A percentile compares a stretch with the other conserved stretches of the same genome.
Conservation (phyloP, 495 filamentous ascomycete species). For the Halenospora varia region DNA sequence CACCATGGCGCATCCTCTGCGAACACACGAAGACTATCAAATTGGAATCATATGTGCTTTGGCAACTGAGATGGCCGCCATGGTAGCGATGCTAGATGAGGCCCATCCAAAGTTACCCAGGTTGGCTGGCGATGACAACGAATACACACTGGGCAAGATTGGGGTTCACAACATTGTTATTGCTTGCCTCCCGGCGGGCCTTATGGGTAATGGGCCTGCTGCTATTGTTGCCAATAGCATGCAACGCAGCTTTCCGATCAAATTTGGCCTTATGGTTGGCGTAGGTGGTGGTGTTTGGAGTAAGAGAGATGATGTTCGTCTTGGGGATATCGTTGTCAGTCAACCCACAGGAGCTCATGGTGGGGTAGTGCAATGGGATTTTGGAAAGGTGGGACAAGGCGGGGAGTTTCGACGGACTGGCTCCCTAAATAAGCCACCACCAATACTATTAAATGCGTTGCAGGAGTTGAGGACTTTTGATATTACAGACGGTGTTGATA, state of each 20-base stretch:
- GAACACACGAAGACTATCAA: not conserved
- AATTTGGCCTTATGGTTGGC: conserved; percentile 40
- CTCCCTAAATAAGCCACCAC: not conserved
- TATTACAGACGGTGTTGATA: not conserved
- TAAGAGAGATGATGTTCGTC: not conserved
- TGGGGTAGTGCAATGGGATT: conserved; percentile 13
- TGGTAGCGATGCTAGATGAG: not conserved
- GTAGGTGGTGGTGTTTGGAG: conserved; percentile 15
- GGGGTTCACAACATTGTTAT: conserved; percentile 32
- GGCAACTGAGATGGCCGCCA: not conserved
- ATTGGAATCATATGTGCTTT: not conserved
- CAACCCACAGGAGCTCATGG: not conserved
- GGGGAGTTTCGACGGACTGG: not conserved
- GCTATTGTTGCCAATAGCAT: conserved; percentile 26
- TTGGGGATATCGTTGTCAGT: conserved; percentile 11
- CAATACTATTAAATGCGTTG: not conserved
- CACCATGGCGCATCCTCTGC: not conserved
- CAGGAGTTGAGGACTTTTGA: not conserved
- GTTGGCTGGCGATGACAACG: conserved; percentile 21
- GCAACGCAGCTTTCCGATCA: conserved; percentile 34
- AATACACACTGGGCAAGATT: conserved; percentile 33
- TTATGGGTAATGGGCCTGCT: conserved; percentile 12
- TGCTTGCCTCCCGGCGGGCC: conserved; percentile 22
- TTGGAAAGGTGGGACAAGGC: not conserved
- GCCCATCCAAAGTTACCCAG: not conserved